Evolutionary conservation across 306 rosid genomes (phyloP), one percentile per base, ranked within the genome.

Genomic region (Pyrus pyrifolia): DNA sequence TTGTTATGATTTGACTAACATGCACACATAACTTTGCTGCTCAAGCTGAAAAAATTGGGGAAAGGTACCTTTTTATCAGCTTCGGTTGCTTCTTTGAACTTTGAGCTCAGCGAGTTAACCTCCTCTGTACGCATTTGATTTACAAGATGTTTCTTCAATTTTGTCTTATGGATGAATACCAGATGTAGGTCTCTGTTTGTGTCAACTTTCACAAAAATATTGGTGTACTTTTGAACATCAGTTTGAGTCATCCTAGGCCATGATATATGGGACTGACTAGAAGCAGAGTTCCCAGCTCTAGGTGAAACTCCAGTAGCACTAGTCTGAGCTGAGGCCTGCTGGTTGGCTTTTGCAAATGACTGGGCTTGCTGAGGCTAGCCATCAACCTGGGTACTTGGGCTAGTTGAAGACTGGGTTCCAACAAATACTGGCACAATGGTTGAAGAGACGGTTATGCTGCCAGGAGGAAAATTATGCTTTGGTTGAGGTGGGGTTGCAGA

Each of bases 191-290:
- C 99, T 86, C 91, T 88, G 82, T 96, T 98, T 1, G 88, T 88
- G 85, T 93, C 99, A 70, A 96, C 99, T 81, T 88, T 93, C 83
- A 89, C 77, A 81, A 96, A 93, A 40, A 96, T 97, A 86, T 91
- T 91, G 30, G 86, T 82, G 79, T 96, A 93, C 87, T 89, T 96
- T 86, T 96, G 96, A 83, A 89, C 89, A 86, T 91, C 93, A 78
- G 81, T 85, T 78, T 77, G 90, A 63, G 89, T 80, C 92, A 96
- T 93, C 87, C 89, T 88, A 67, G 99, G 98, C 98, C 40, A 96
- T 13, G 88, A 81, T 76, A 77, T 62, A 65, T 86, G 97, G 72
- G 93, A 77, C 82, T 81, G 97, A 83, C 79, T 51, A 23, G 97
- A 81, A 77, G 85, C 90, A 74, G 91, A 79, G 74, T 80, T 88